Conservation (phyloP, 441 rosid genomes). For the Erodium texanum region DNA sequence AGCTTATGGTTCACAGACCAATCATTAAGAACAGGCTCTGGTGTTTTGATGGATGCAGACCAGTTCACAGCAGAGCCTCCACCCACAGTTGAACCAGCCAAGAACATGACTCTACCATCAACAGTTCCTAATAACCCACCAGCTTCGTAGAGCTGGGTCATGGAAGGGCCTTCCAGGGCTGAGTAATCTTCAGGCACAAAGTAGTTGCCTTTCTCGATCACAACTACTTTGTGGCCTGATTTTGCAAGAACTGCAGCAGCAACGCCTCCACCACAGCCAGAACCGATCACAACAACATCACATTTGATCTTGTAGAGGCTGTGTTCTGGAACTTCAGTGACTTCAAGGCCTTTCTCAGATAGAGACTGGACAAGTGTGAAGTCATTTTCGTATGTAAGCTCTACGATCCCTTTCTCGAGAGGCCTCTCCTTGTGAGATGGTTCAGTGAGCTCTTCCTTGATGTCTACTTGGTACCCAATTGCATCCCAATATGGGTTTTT, state of each 20-base stretch:
- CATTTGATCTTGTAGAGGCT: constrained; percentile 46
- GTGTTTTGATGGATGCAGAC: constrained; percentile 64
- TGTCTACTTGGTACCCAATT: constrained; percentile 16
- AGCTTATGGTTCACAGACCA: constrained; percentile 54
- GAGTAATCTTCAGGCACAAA: constrained; percentile 46
- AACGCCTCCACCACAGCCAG: constrained; percentile 94
- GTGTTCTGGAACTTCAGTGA: constrained; percentile 18
- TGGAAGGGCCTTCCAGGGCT: constrained; percentile 56
- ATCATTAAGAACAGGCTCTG: constrained; percentile 47
- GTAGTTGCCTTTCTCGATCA: constrained; percentile 80
- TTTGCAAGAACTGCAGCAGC: constrained; percentile 76
- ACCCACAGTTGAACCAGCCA: constrained; percentile 72
- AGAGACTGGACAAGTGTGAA: constrained; percentile 42
- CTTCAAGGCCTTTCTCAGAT: constrained; percentile 49
- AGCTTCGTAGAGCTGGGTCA: constrained; percentile 40
- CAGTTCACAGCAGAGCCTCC: constrained; percentile 77
- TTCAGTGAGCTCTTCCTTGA: not conserved
- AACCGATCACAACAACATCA: constrained; percentile 67
- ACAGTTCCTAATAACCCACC: constrained; percentile 37
- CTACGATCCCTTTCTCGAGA: constrained; percentile 55
- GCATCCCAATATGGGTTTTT: constrained; percentile 22
- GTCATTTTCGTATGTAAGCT: constrained; percentile 44
- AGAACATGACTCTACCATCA: constrained; percentile 37
- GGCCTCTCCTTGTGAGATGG: constrained; percentile 4
- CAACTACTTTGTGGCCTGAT: constrained; percentile 63